Conservation (phyloP, 176 grass and related monocot species). For the Microstegium vimineum region DNA sequence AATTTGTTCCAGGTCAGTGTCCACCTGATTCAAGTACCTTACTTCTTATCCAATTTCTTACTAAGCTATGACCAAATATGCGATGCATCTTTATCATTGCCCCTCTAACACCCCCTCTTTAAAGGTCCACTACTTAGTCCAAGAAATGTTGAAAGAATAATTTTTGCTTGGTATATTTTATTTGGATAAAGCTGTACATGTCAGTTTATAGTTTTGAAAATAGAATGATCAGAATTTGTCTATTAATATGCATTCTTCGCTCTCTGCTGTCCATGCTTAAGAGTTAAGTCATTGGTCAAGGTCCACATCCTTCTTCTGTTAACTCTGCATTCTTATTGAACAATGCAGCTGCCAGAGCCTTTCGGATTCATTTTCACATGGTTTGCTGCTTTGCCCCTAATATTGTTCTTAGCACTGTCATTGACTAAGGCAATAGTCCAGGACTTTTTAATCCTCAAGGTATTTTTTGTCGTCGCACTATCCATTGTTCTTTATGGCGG, state of each 20-base stretch:
- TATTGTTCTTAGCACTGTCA: constrained; percentile 49
- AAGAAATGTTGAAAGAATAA: not conserved
- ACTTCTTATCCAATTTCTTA: not conserved
- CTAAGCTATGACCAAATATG: not conserved
- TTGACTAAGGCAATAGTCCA: constrained; percentile 82
- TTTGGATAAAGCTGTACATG: not conserved
- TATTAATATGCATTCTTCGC: not conserved
- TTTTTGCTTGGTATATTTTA: not conserved
- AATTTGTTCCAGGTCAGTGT: constrained; percentile 34
- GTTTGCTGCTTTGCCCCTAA: constrained; percentile 90
- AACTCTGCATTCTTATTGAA: not conserved
- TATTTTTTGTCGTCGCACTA: constrained; percentile 11
- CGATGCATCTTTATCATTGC: not conserved
- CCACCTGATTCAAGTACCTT: not conserved
- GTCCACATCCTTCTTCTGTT: not conserved
- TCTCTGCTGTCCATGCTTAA: not conserved
- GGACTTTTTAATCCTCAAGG: constrained; percentile 89
- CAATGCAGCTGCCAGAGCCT: constrained; percentile 83
- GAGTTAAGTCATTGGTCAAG: not conserved
- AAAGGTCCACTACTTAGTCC: not conserved
- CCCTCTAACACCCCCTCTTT: too few relatives aligned
- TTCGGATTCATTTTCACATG: constrained; percentile 94
- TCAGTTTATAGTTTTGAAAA: not conserved
- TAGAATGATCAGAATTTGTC: not conserved
- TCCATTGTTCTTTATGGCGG: not conserved